phyloP scores from a whole-genome alignment of 306 rosid species.

The Citrullus mucosospermus region DNA sequence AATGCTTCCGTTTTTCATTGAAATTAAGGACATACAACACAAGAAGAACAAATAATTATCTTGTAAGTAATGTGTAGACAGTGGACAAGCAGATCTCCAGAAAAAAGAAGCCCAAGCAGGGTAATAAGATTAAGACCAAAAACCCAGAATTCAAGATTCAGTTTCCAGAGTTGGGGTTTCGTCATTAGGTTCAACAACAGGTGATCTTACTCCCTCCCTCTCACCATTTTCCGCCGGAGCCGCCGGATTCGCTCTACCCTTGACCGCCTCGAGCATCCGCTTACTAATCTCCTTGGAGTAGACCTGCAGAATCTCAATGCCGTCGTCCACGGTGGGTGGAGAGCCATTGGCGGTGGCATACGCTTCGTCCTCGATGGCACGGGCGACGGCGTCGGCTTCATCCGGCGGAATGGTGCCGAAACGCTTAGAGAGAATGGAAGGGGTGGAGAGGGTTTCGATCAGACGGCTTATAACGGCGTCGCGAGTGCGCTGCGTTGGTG shows the following conservation, averaged over 20 bases:
- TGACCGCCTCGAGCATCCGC: slow-evolving; percentile 82
- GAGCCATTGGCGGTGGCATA: slow-evolving; percentile 44
- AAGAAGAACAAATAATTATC: background rate
- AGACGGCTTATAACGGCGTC: slow-evolving; percentile 71
- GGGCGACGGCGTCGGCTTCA: slow-evolving; percentile 48
- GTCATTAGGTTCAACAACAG: background rate
- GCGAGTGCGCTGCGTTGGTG: slow-evolving; percentile 89
- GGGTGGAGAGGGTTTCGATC: slow-evolving; percentile 64
- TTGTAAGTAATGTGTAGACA: background rate
- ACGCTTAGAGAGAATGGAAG: slow-evolving; percentile 86
- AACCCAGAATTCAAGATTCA: background rate
- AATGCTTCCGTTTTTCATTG: background rate
- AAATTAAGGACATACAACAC: background rate
- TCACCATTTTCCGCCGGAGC: slow-evolving; percentile 29
- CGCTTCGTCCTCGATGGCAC: slow-evolving; percentile 64
- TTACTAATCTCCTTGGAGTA: slow-evolving; percentile 96
- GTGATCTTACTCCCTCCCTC: slow-evolving; percentile 4
- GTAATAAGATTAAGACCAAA: background rate
- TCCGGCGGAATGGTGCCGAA: slow-evolving; percentile 56
- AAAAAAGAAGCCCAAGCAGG: background rate
- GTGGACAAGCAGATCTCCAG: background rate
- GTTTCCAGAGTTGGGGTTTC: background rate
- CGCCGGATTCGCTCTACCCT: slow-evolving; percentile 28
- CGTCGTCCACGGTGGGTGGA: slow-evolving; percentile 48
- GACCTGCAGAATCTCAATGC: slow-evolving; percentile 82